A percentile compares a stretch with the other conserved stretches of the same genome.
Evolutionary conservation across 176 grass and related monocot genomes (phyloP).

Genomic region (Oryza glaberrima): DNA sequence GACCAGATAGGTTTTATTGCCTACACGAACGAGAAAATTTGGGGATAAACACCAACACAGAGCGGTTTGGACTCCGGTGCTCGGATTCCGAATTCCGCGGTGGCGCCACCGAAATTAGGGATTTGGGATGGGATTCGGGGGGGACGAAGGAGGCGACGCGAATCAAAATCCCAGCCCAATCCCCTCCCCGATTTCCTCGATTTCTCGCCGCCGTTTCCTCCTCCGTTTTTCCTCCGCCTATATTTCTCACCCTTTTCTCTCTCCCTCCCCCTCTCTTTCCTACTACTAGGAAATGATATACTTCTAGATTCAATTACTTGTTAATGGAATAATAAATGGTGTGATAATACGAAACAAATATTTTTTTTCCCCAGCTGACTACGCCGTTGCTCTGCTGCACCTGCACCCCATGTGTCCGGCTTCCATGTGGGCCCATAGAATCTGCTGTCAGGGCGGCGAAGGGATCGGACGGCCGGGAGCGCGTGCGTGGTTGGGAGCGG

Average conservation of each 20-base stretch:
- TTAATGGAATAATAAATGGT: neutral
- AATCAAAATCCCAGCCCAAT: constrained; percentile 35
- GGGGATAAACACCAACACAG: neutral
- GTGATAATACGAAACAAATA: neutral
- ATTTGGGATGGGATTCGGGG: neutral
- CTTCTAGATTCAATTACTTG: constrained; percentile 11
- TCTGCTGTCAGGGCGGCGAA: neutral
- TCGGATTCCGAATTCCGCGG: constrained; percentile 3
- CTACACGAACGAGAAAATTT: neutral
- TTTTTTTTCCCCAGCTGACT: constrained; percentile 24
- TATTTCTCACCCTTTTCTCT: neutral
- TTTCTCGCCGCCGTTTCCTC: constrained; percentile 25
- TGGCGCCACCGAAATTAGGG: neutral
- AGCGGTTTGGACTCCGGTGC: constrained; percentile 33
- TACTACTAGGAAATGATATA: constrained; percentile 27
- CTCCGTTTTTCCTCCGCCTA: constrained; percentile 34
- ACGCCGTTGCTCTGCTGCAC: constrained; percentile 18
- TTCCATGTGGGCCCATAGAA: constrained; percentile 21
- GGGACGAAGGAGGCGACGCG: neutral
- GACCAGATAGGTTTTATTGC: constrained; percentile 31
- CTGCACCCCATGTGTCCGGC: constrained; percentile 27
- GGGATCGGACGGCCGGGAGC: neutral
- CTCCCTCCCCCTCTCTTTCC: neutral
- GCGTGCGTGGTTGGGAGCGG: neutral
- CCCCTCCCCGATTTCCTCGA: constrained; percentile 7